A percentile compares a stretch with the other conserved stretches of the same genome.
Evolutionary conservation across 306 rosid genomes (phyloP).

Genomic region (Sophora flavescens): DNA sequence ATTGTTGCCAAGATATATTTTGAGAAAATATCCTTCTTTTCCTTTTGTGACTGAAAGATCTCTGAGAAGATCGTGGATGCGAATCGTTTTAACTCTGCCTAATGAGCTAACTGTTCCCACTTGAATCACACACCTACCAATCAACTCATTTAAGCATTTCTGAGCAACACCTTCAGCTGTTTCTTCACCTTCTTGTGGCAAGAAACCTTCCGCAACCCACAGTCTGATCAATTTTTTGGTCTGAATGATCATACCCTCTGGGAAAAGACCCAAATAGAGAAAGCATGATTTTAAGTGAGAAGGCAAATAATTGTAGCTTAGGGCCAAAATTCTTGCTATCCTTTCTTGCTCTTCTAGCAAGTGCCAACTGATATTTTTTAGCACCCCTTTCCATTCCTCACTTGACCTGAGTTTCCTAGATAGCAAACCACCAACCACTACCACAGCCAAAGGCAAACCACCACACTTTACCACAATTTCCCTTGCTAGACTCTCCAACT

Average conservation of each 20-base stretch:
- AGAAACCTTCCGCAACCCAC: slow-evolving; percentile 60
- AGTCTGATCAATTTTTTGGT: slow-evolving; percentile 51
- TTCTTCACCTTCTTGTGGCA: slow-evolving; percentile 54
- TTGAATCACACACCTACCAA: slow-evolving; percentile 61
- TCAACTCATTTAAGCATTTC: slow-evolving; percentile 53
- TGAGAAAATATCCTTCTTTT: slow-evolving; percentile 49
- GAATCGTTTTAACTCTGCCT: slow-evolving; percentile 56
- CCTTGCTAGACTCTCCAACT: slow-evolving; percentile 48
- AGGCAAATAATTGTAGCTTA: slow-evolving; percentile 59
- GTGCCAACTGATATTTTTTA: slow-evolving; percentile 51
- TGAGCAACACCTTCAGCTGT: slow-evolving; percentile 57
- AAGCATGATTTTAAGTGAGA: slow-evolving; percentile 55
- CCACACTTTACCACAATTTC: slow-evolving; percentile 53
- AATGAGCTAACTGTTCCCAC: slow-evolving; percentile 54
- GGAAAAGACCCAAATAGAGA: slow-evolving; percentile 58
- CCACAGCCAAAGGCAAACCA: slow-evolving; percentile 62
- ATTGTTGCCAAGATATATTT: slow-evolving; percentile 41
- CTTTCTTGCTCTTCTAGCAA: slow-evolving; percentile 50
- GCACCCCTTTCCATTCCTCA: slow-evolving; percentile 53
- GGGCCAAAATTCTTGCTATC: slow-evolving; percentile 50
- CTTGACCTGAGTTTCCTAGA: slow-evolving; percentile 49
- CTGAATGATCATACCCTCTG: slow-evolving; percentile 47
- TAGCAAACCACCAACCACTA: slow-evolving; percentile 58
- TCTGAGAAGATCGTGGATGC: slow-evolving; percentile 57
- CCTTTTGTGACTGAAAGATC: slow-evolving; percentile 55